Percentiles rank a stretch among this genome's conserved stretches.
Conservation (phyloP, 495 filamentous ascomycete genomes). For the Aspergillus indologenus region DNA sequence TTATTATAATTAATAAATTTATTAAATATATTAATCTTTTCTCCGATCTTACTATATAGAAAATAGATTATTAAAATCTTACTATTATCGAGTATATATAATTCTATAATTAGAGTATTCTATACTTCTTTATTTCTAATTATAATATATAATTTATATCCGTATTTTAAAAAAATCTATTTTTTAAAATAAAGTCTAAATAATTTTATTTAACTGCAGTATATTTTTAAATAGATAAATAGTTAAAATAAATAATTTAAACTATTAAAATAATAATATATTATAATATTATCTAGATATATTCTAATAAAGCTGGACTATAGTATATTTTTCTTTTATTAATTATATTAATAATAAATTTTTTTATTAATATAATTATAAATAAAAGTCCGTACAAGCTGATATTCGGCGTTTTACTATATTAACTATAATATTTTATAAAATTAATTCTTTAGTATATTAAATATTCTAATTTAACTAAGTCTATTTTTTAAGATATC, state of each 20-base stretch:
- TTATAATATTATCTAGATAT: not conserved
- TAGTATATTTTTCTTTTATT: not conserved
- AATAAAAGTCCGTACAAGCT: not conserved
- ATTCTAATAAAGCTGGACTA: not conserved
- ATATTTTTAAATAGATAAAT: not conserved
- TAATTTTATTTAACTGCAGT: not conserved
- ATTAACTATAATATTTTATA: not conserved
- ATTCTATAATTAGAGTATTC: constrained; percentile 5
- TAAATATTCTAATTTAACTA: not conserved
- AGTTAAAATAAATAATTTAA: not conserved
- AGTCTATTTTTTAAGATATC: too few species aligned
- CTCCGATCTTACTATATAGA: not conserved
- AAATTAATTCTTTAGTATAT: not conserved
- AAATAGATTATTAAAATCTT: not conserved
- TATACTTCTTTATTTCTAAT: too few species aligned
- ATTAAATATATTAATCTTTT: not conserved
- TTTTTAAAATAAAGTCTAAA: not conserved
- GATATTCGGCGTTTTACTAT: not conserved
- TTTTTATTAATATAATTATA: not conserved
- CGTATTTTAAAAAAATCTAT: not conserved
- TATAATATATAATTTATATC: constrained; percentile 3
- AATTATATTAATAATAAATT: not conserved
- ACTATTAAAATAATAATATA: not conserved
- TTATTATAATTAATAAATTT: not conserved
- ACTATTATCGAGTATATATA: not conserved